Conservation (phyloP, 306 rosid species). For the Trifolium repens region DNA sequence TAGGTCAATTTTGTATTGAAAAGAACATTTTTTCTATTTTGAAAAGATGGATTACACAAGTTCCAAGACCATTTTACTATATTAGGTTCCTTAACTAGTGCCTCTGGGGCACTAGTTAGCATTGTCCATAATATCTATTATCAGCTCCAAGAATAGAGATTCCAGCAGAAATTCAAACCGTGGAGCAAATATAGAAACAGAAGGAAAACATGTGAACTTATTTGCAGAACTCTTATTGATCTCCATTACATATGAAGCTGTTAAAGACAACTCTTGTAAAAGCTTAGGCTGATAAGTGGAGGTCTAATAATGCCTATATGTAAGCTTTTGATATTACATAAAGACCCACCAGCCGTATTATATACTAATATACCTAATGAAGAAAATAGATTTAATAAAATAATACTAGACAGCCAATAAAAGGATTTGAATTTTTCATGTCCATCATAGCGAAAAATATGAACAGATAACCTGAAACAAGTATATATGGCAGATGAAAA, state of each 20-base stretch:
- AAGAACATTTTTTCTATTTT: too few species aligned
- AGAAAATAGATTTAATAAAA: not conserved
- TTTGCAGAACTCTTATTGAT: slow-evolving; percentile 13
- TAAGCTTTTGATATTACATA: not conserved
- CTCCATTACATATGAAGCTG: not conserved
- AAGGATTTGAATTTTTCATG: slow-evolving; percentile 1
- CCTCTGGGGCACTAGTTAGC: too few species aligned
- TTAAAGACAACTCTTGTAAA: slow-evolving; percentile 2
- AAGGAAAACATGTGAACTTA: not conserved
- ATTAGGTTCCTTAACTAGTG: too few species aligned
- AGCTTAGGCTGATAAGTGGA: slow-evolving; percentile 4
- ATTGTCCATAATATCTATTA: not conserved
- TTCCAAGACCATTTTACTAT: too few species aligned
- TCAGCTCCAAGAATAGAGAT: slow-evolving; percentile 32
- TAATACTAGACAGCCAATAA: not conserved
- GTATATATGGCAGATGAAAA: not conserved
- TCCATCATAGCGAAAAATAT: slow-evolving; percentile 28
- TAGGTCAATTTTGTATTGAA: too few species aligned
- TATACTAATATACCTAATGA: slow-evolving; percentile 10
- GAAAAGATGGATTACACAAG: too few species aligned
- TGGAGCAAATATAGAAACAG: slow-evolving; percentile 17
- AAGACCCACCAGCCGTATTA: not conserved
- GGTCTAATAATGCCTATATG: slow-evolving; percentile 3
- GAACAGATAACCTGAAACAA: slow-evolving; percentile 4
- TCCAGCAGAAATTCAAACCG: slow-evolving; percentile 20